phyloP scores from a whole-genome alignment of 1,284 basidiomycete genomes.

The Ustilago xerochloae region DNA sequence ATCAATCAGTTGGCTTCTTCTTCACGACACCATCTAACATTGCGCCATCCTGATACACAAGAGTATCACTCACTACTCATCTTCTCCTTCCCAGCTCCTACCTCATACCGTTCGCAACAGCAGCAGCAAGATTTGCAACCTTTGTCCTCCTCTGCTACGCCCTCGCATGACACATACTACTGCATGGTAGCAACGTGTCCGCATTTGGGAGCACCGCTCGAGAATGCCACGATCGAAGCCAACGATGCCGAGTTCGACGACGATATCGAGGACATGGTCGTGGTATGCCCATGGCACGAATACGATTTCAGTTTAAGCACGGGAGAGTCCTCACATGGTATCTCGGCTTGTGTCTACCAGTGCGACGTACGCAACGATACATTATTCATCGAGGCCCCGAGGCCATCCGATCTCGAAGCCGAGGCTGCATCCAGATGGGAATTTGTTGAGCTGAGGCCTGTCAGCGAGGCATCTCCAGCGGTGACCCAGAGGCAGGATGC shows the following conservation, averaged over 20 bases:
- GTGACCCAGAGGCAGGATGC: conserved; percentile 24
- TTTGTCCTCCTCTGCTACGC: not conserved
- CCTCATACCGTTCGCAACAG: not conserved
- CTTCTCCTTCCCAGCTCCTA: conserved; percentile 50
- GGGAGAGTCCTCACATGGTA: conserved; percentile 80
- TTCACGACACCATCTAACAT: conserved; percentile 60
- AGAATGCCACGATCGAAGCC: conserved; percentile 77
- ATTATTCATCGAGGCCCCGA: conserved; percentile 55
- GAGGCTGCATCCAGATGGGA: conserved; percentile 72
- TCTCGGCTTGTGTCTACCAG: conserved; percentile 80
- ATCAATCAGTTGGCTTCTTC: conserved; percentile 35
- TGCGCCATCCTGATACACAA: conserved; percentile 44
- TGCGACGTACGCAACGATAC: conserved; percentile 73
- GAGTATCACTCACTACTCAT: conserved; percentile 61
- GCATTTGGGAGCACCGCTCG: conserved; percentile 84
- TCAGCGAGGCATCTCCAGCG: conserved; percentile 76
- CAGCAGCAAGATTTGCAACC: not conserved
- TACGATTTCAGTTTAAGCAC: conserved; percentile 80
- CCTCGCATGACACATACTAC: conserved; percentile 70
- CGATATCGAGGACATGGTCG: conserved; percentile 70
- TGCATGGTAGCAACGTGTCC: conserved; percentile 87
- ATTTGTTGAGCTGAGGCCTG: conserved; percentile 79
- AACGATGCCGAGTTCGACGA: conserved; percentile 70
- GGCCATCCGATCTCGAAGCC: not conserved
- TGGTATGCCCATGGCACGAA: conserved; percentile 79